phyloP scores from a whole-genome alignment of 306 rosid species.

The Rosa rugosa region DNA sequence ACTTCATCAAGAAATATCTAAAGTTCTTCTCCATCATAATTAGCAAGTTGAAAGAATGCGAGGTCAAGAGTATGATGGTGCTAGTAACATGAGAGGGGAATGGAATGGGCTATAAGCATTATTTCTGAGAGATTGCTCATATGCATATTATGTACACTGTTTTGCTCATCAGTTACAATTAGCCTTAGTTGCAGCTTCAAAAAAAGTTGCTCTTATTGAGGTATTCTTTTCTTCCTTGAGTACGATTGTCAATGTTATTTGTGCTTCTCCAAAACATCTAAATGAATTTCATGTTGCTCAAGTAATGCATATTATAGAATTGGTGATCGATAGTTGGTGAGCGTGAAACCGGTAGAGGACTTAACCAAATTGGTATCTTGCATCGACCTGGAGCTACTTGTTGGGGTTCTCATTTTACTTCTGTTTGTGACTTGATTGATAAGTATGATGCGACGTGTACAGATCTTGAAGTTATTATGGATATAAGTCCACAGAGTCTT shows the following conservation, averaged over 20 bases:
- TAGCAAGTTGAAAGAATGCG: background rate
- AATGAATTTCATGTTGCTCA: too few species aligned
- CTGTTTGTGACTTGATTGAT: background rate
- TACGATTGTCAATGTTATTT: too few species aligned
- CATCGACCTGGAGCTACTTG: background rate
- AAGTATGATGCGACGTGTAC: background rate
- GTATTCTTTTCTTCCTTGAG: too few species aligned
- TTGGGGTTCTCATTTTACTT: background rate
- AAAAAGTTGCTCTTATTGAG: too few species aligned
- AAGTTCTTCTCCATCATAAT: background rate
- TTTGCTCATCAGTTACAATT: too few species aligned
- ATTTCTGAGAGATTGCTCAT: background rate
- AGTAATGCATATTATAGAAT: background rate
- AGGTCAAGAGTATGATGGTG: background rate
- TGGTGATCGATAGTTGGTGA: background rate
- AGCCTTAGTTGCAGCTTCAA: too few species aligned
- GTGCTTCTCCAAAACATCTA: too few species aligned
- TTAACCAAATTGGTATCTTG: background rate
- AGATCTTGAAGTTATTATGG: background rate
- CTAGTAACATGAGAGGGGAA: background rate
- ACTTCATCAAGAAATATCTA: background rate
- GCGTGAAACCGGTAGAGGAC: background rate
- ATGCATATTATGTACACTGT: background rate
- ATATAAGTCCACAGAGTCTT: background rate
- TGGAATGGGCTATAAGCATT: background rate